phyloP scores from a whole-genome alignment of 495 filamentous ascomycete genomes.

The Tuber umbilicatum region DNA sequence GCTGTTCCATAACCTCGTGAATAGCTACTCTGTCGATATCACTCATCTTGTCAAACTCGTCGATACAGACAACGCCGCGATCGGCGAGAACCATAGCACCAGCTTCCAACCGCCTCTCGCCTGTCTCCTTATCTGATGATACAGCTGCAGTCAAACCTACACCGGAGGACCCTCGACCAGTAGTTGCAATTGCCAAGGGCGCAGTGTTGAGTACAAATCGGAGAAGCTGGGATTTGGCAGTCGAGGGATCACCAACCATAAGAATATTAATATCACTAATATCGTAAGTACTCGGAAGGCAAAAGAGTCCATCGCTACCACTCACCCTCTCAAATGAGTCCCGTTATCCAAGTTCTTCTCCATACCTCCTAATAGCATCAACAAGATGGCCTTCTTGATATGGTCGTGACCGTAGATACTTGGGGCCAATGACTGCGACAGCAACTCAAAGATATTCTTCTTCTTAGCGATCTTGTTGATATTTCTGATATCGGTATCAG shows the following conservation, averaged over 20 bases:
- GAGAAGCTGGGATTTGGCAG: conserved; percentile 94
- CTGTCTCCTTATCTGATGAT: conserved; percentile 94
- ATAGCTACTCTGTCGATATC: conserved; percentile 97
- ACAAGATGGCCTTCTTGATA: conserved; percentile 95
- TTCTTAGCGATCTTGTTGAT: conserved; percentile 98
- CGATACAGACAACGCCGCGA: conserved; percentile 95
- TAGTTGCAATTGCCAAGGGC: conserved; percentile 93
- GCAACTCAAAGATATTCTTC: conserved; percentile 81
- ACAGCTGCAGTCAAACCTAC: conserved; percentile 98
- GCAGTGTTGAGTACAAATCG: conserved; percentile 98
- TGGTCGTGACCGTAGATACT: conserved; percentile 97
- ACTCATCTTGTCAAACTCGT: conserved; percentile 99
- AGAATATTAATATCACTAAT: conserved; percentile 89
- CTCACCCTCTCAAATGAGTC: conserved; percentile 78
- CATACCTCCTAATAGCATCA: conserved; percentile 96
- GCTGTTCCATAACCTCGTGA: conserved; percentile 99
- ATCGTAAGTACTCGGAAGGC: conserved; percentile 11
- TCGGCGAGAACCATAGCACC: conserved; percentile 99
- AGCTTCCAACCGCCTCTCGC: conserved; percentile 87
- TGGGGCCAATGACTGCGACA: conserved; percentile 94
- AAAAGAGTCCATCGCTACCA: background rate
- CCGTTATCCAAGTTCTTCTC: conserved; percentile 99
- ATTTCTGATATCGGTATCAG: conserved; percentile 96
- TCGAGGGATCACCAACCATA: conserved; percentile 99
- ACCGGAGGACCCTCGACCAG: conserved; percentile 91